phyloP scores from a whole-genome alignment of 2,329 filamentous ascomycete genomes.

The Nigrograna mackinnonii region DNA sequence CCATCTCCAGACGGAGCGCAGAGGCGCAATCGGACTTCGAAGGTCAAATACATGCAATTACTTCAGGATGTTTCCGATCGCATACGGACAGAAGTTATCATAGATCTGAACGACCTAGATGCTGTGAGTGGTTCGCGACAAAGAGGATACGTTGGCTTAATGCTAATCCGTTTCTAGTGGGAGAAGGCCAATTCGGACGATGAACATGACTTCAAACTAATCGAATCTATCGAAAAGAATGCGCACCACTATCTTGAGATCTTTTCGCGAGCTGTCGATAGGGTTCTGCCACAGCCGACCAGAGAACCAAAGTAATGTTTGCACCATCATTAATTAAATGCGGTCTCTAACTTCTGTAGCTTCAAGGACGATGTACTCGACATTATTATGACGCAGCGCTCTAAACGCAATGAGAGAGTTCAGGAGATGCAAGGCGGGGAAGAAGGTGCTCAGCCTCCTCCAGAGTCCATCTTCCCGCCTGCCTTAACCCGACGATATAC shows the following conservation, averaged over 20 bases:
- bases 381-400: slow-evolving; percentile 91
- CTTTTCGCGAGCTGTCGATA: slow-evolving; percentile 85
- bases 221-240: slow-evolving; percentile 85
- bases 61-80: slow-evolving; percentile 88
- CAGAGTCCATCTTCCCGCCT: slow-evolving; percentile 82
- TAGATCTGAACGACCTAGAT: slow-evolving; percentile 88
- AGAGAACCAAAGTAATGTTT: slow-evolving; percentile 71
- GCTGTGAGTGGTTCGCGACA: slow-evolving; percentile 66
- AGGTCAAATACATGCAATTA: slow-evolving; percentile 85
- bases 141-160: no score
- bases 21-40: slow-evolving; percentile 52
- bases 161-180: slow-evolving; percentile 59
- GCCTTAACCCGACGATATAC: slow-evolving; percentile 93
- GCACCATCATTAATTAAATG: neutral
- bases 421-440: slow-evolving; percentile 46
- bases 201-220: slow-evolving; percentile 65
- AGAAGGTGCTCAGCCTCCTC: slow-evolving; percentile 62
- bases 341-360: slow-evolving; percentile 49
- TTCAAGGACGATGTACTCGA: slow-evolving; percentile 98
- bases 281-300: slow-evolving; percentile 77
- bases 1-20: slow-evolving; percentile 51
- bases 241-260: slow-evolving; percentile 96
- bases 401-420: slow-evolving; percentile 81
- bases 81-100: slow-evolving; percentile 72
- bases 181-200: slow-evolving; percentile 69